A percentile compares a stretch with the other conserved stretches of the same genome.
phyloP scores from a whole-genome alignment of 1,284 basidiomycete species.

The Austroboletus novae-zelandiae region DNA sequence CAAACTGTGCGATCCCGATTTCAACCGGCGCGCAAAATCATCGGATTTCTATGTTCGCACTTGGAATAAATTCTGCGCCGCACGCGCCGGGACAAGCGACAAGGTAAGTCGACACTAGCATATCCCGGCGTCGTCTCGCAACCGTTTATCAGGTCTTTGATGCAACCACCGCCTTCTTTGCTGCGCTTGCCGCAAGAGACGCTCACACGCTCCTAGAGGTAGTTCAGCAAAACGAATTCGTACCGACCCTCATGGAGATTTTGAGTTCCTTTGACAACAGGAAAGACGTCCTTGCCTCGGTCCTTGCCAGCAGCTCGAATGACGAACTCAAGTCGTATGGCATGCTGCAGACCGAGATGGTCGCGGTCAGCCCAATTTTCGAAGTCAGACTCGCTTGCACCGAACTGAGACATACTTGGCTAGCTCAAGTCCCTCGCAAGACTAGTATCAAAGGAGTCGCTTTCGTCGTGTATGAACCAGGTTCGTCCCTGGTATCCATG shows the following conservation, averaged over 20 bases:
- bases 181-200: slow-evolving; percentile 58
- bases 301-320: slow-evolving; percentile 25
- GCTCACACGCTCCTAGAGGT: slow-evolving; percentile 51
- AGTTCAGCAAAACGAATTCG: slow-evolving; percentile 40
- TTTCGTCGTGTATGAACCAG: slow-evolving; percentile 34
- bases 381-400: background rate
- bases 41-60: slow-evolving; percentile 66
- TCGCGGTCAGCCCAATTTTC: slow-evolving; percentile 18
- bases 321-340: slow-evolving; percentile 49
- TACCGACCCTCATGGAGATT: slow-evolving; percentile 44
- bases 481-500: slow-evolving; percentile 33
- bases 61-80: slow-evolving; percentile 60
- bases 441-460: slow-evolving; percentile 47
- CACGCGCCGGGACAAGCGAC: slow-evolving; percentile 59
- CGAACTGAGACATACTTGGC: slow-evolving; percentile 8
- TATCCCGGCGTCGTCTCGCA: background rate
- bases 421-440: slow-evolving; percentile 47
- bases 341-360: slow-evolving; percentile 32
- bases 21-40: slow-evolving; percentile 68
- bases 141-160: slow-evolving; percentile 33
- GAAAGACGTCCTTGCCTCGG: slow-evolving; percentile 44
- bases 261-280: slow-evolving; percentile 34
- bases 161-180: slow-evolving; percentile 54
- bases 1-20: slow-evolving; percentile 71
- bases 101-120: slow-evolving; percentile 39